These are phyloP conservation scores for Berberis vulgaris DNA, from an alignment of 164 flowering plant genomes.

Conservation along the genomic window DNA sequence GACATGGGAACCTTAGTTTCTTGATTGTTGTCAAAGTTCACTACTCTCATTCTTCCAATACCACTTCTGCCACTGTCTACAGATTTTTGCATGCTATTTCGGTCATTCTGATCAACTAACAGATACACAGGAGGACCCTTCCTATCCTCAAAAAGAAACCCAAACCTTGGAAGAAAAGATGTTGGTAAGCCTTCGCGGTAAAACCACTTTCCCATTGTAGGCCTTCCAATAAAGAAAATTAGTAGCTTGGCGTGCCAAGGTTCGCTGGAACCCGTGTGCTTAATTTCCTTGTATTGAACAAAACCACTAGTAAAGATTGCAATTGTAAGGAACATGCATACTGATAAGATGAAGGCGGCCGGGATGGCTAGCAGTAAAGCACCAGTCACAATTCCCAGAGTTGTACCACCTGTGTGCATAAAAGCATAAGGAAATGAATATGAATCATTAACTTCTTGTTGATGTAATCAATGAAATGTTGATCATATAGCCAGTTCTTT, in stretches of 20 bases:
- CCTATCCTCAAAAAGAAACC: slow-evolving; percentile 41
- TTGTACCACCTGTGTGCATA: slow-evolving; percentile 33
- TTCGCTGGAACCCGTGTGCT: slow-evolving; percentile 5
- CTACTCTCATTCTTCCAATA: slow-evolving; percentile 44
- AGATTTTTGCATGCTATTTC: slow-evolving; percentile 26
- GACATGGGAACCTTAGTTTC: slow-evolving; percentile 18
- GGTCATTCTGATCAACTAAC: slow-evolving; percentile 25
- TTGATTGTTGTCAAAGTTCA: slow-evolving; percentile 29
- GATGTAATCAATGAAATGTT: background rate
- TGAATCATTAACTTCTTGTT: background rate
- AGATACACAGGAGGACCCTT: slow-evolving; percentile 41
- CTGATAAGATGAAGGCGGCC: slow-evolving; percentile 38
- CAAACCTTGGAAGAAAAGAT: slow-evolving; percentile 37
- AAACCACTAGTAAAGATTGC: slow-evolving; percentile 32
- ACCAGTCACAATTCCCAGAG: slow-evolving; percentile 40
- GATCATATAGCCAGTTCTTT: background rate
- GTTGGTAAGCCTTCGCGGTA: slow-evolving; percentile 34
- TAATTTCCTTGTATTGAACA: slow-evolving; percentile 42
- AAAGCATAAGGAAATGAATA: background rate
- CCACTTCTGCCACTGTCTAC: slow-evolving; percentile 31
- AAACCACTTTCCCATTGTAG: slow-evolving; percentile 48
- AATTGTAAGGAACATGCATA: slow-evolving; percentile 29
- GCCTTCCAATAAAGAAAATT: slow-evolving; percentile 21
- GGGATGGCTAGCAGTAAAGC: slow-evolving; percentile 40
- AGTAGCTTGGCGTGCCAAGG: slow-evolving; percentile 31